Conservation (phyloP, 352 stramenopile genomes). For the Salisapilia sapeloensis region DNA sequence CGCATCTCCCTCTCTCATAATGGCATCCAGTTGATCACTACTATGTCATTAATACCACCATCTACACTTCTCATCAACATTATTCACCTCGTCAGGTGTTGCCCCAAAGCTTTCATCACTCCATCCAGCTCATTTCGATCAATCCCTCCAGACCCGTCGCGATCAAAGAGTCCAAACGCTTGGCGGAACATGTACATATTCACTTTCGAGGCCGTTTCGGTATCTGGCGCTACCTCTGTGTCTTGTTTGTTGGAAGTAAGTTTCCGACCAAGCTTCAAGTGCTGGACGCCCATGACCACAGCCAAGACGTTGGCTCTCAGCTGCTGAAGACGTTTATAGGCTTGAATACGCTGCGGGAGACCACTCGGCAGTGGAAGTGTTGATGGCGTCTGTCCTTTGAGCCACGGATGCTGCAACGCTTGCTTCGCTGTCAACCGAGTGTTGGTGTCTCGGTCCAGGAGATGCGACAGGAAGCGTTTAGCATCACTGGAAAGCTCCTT, state of each 20-base stretch:
- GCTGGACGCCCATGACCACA: slow-evolving; percentile 50
- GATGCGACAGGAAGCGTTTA: slow-evolving; percentile 33
- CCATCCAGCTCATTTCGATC: slow-evolving; percentile 32
- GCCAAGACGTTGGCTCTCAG: slow-evolving; percentile 60
- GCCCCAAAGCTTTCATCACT: slow-evolving; percentile 33
- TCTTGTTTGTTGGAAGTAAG: slow-evolving; percentile 1
- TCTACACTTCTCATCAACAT: too few relatives aligned
- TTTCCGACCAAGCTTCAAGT: slow-evolving; percentile 20
- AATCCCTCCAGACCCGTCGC: slow-evolving; percentile 55
- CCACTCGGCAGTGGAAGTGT: slow-evolving; percentile 25
- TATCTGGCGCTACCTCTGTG: slow-evolving; percentile 5
- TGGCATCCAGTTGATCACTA: slow-evolving; percentile 39
- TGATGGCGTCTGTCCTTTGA: slow-evolving; percentile 20
- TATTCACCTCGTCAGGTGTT: slow-evolving; percentile 31
- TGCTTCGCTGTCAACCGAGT: slow-evolving; percentile 35
- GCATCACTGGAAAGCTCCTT: slow-evolving; percentile 27
- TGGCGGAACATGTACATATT: slow-evolving; percentile 78
- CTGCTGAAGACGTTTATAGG: slow-evolving; percentile 50
- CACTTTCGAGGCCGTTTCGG: slow-evolving; percentile 27
- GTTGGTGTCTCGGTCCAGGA: slow-evolving; percentile 28
- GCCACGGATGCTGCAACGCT: slow-evolving; percentile 40
- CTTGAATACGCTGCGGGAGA: slow-evolving; percentile 25
- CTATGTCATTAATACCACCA: neutral
- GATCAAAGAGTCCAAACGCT: slow-evolving; percentile 57
- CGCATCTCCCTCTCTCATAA: slow-evolving; percentile 48